A percentile compares a stretch with the other conserved stretches of the same genome.
Conservation (phyloP, 1,284 basidiomycete species). For the Apiotrichum gamsii region DNA sequence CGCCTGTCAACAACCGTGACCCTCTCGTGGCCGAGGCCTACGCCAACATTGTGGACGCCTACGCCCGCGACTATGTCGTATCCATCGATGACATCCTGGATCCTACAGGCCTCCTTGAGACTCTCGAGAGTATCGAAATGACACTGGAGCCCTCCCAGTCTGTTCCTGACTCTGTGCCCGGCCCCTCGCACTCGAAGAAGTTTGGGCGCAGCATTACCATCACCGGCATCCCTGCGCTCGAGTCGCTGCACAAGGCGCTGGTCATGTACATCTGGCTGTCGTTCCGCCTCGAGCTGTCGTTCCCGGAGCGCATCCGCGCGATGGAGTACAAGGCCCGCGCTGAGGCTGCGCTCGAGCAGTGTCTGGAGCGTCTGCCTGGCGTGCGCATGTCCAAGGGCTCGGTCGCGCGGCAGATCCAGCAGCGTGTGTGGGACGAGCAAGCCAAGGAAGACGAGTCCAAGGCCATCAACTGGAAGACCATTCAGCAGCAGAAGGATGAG, state of each 20-base stretch:
- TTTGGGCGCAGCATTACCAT: constrained; percentile 24
- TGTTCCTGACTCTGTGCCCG: no score
- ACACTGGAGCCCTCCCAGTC: constrained; percentile 33
- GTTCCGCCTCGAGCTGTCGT: constrained; percentile 69
- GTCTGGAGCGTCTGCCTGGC: constrained; percentile 43
- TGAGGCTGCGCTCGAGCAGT: constrained; percentile 61
- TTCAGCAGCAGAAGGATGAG: not conserved
- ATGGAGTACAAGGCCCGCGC: constrained; percentile 57
- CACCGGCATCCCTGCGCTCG: constrained; percentile 52
- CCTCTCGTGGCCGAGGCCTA: constrained; percentile 45
- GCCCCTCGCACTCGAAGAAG: constrained; percentile 12
- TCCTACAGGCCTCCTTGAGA: constrained; percentile 48
- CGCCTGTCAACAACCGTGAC: constrained; percentile 52
- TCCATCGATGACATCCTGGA: constrained; percentile 43
- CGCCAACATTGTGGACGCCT: constrained; percentile 41
- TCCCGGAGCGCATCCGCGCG: constrained; percentile 57
- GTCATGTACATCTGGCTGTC: constrained; percentile 83
- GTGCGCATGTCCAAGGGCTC: constrained; percentile 16
- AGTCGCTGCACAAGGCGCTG: constrained; percentile 73
- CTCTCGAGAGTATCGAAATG: constrained; percentile 51
- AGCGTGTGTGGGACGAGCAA: no score
- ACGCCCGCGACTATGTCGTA: constrained; percentile 44
- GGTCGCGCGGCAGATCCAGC: no score
- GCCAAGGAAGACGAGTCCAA: no score
- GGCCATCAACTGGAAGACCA: constrained; percentile 8